Conservation (phyloP, 352 stramenopile species). For the Peronosclerospora sorghi region DNA sequence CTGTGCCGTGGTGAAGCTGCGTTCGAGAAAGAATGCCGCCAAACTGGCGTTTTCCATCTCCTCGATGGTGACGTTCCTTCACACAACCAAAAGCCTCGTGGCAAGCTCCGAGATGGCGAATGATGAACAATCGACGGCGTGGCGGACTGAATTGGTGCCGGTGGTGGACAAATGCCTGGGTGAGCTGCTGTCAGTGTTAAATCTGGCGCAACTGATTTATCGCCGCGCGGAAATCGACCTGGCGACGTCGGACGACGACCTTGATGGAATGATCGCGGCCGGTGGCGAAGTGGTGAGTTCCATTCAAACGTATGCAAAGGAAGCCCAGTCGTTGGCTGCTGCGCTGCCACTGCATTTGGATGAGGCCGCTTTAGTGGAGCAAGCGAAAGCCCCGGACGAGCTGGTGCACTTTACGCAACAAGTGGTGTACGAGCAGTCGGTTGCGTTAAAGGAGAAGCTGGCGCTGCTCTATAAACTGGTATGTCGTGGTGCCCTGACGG, state of each 20-base stretch:
- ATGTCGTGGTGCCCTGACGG: constrained; percentile 69
- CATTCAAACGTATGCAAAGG: constrained; percentile 37
- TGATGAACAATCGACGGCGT: constrained; percentile 13
- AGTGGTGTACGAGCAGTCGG: constrained; percentile 28
- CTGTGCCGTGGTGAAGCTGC: constrained; percentile 56
- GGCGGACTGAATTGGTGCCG: constrained; percentile 22
- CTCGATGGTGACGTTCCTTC: constrained; percentile 41
- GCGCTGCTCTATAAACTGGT: constrained; percentile 58
- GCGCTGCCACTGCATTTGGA: constrained; percentile 34
- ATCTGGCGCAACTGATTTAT: constrained; percentile 47
- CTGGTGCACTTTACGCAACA: constrained; percentile 38
- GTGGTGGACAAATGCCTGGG: constrained; percentile 33
- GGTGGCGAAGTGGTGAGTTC: constrained; percentile 49
- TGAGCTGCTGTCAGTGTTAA: constrained; percentile 33
- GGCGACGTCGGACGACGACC: constrained; percentile 47
- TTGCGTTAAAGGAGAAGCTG: constrained; percentile 56
- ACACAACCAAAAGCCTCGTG: constrained; percentile 21
- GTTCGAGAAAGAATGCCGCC: constrained; percentile 33
- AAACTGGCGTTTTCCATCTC: constrained; percentile 46
- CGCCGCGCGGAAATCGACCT: constrained; percentile 62
- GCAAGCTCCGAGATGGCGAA: constrained; percentile 19
- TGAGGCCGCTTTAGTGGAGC: too few species aligned
- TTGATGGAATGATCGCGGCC: constrained; percentile 47
- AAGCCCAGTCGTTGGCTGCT: constrained; percentile 32
- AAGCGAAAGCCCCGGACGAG: constrained; percentile 14